Base-by-base conservation (phyloP, 2,329 filamentous ascomycete genomes). In the Grosmannia penicillata region DNA sequence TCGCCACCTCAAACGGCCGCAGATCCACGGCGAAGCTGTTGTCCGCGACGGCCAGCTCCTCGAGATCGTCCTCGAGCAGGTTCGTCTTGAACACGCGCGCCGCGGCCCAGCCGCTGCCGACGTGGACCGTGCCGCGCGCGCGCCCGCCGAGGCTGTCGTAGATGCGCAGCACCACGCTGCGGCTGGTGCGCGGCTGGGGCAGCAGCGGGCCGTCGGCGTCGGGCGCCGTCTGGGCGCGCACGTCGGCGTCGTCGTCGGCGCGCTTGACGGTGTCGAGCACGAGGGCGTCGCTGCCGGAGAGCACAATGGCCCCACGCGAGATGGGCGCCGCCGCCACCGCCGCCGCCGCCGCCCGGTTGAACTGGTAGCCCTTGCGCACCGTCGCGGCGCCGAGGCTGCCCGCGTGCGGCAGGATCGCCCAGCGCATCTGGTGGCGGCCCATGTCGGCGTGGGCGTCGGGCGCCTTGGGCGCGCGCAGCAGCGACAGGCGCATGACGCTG, bases 191-290 rank as follows among this genome's bases (percentile, higher is more conserved):
- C 47, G 65, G 65, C 4, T 72, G 70, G 24, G 89, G 59, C 43
- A 55, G 41, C 21, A 38, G 43, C 26, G 44, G 41, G 8, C 41
- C 43, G 26, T 43, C 43, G 19, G 42, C 42, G n/a, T 30, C 44
- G 9, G 37, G n/a, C 25, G 42, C 41, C 26, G 72, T 70, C 18
- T 72, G 71, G 4, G 67, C 58, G 32, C 68, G 74, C 31, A 86
- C 71, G 48, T 86, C 82, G 51, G 80, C 77, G 47, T 89, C 82
- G 49, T 89, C 82, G 53, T 89, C 82, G n/a, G 84, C 91, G 41
- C 91, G 79, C 69, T 98, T 98, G 56, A 98, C 70, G 1, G 78
- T 80, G 54, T 98, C 91, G 1, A 98, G 65, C 4, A 98, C 65
- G 17, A 98, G 63, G 3, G 81, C 78, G 9, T 66, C 55, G 32